A percentile compares a stretch with the other conserved stretches of the same genome.
These are phyloP conservation scores for Mycena amicta DNA, from an alignment of 768 basidiomycete genomes.

Conservation along the genomic window DNA sequence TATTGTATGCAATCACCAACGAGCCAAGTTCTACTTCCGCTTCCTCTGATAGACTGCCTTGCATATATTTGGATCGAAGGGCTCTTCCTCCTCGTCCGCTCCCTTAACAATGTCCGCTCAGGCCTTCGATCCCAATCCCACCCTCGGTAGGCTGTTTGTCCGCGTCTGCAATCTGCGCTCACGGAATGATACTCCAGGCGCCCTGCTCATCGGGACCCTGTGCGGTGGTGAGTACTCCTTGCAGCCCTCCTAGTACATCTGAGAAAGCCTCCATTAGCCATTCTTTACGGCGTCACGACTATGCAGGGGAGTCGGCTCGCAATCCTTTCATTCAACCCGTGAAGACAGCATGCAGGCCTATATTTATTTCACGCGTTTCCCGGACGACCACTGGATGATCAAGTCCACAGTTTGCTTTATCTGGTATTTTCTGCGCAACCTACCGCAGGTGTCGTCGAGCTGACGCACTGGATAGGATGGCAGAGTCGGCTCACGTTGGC, in stretches of 20 bases:
- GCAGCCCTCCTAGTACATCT: not conserved
- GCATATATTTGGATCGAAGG: not conserved
- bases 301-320: not conserved
- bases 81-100: not conserved
- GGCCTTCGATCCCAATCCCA: not conserved
- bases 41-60: not conserved
- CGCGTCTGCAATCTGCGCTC: not conserved
- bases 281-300: not conserved
- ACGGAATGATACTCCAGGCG: not conserved
- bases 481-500: not conserved
- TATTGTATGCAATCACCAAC: too few species aligned
- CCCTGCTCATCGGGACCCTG: not conserved
- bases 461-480: not conserved
- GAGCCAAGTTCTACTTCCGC: too few species aligned
- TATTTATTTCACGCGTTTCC: not conserved
- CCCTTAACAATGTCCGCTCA: not conserved
- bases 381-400: not conserved
- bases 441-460: not conserved
- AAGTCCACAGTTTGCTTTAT: not conserved
- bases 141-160: not conserved
- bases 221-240: not conserved
- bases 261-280: not conserved
- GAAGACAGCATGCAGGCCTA: not conserved
- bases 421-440: not conserved
- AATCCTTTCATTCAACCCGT: not conserved